Base-by-base conservation (phyloP, 495 filamentous ascomycete genomes). In the Neurospora africana region DNA sequence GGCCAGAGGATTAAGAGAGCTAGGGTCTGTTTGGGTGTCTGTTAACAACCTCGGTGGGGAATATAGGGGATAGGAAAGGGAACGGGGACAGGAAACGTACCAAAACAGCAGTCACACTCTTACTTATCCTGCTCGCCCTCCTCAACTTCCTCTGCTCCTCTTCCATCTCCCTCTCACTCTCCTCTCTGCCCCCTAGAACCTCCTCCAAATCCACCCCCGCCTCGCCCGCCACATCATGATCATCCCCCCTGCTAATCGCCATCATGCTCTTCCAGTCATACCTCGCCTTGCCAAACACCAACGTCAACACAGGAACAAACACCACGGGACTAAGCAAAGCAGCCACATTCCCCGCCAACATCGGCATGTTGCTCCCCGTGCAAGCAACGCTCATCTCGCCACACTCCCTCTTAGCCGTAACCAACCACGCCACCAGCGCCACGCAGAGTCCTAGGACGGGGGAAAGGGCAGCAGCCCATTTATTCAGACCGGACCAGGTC, bases 261-360 rank as follows among this genome's bases (percentile, higher is more conserved):
- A 88, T 88, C 95, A 97, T 97, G 40, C 88, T 90, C 71, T 89
- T 86, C 87, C 92, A 98, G 85, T 98, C 92, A 82, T 98, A 97
- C 76, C 94, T 90, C 74, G 95, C 91, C 40, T 87, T 76, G 36
- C 91, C 90, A 74, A 94, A 90, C 70, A 87, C 83, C 74, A 90
- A 86, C 8, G 93, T 97, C 30, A 98, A 83, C 70, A 96, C 73
- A 0, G 93, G 93, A 40, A 95, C 86, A 78, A 97, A 91, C 70
- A 97, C 77, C 3, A 92, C 73, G 0, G 95, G 95, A 21, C 91
- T 91, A 10, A 97, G 87, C 0, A 97, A 86, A 1, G 94, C 93
- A 11, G 90, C 77, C 9, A 87, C 82, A 40, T 97, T 97, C 27
- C 95, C 95, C 7, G 92, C 93, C 67, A 97, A 83, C 93, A 95